These are phyloP conservation scores for Rhizoclosmatium sp. DNA, from an alignment of 192 early-diverging fungal species.

Conservation along the genomic window DNA sequence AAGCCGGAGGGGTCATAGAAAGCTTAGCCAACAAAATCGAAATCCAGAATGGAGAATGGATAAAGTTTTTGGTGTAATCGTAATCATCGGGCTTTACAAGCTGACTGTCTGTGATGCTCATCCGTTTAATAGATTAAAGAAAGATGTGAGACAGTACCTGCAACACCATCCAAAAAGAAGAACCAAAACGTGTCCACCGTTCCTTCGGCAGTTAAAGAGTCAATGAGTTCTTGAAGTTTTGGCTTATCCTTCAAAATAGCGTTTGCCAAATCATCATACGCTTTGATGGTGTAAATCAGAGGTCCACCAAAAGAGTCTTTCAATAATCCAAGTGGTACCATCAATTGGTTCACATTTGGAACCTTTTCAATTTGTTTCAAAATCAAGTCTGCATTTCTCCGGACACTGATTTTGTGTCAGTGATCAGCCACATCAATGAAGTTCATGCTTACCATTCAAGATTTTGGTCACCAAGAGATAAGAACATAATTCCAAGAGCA, in stretches of 20 bases:
- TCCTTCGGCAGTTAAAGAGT: conserved; percentile 44
- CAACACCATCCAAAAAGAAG: conserved; percentile 57
- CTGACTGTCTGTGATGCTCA: conserved; percentile 49
- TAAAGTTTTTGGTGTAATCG: conserved; percentile 58
- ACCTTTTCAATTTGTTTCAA: conserved; percentile 31
- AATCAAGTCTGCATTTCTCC: conserved; percentile 43
- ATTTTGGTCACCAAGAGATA: conserved; percentile 56
- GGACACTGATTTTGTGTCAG: conserved; percentile 32
- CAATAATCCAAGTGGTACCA: conserved; percentile 45
- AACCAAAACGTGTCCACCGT: conserved; percentile 63
- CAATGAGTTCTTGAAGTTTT: conserved; percentile 53
- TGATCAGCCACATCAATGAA: background rate
- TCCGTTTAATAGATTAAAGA: background rate
- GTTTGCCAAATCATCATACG: conserved; percentile 59
- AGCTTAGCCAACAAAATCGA: conserved; percentile 60
- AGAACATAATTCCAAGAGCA: conserved; percentile 52
- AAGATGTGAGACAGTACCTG: conserved; percentile 4
- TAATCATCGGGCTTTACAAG: conserved; percentile 65
- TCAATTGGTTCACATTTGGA: conserved; percentile 28
- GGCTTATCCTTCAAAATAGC: conserved; percentile 48
- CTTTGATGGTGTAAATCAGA: conserved; percentile 41
- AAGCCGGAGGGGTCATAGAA: conserved; percentile 54
- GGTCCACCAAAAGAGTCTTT: conserved; percentile 42
- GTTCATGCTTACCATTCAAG: conserved; percentile 41
- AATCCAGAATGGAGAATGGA: conserved; percentile 64